Conservation (phyloP, 2,329 filamentous ascomycete species). For the Aphanocladium album region DNA sequence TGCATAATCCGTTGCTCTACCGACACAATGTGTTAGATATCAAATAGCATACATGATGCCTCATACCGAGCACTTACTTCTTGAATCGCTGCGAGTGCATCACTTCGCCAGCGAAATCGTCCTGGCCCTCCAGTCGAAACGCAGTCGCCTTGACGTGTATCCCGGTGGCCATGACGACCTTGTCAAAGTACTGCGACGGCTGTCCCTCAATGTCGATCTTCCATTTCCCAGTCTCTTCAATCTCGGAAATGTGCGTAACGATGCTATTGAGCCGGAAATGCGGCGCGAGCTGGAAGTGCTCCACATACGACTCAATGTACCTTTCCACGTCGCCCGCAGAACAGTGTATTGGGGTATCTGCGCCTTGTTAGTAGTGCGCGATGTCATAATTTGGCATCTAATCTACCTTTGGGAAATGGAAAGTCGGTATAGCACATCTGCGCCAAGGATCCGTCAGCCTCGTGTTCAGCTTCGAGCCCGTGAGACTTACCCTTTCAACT, state of each 20-base stretch:
- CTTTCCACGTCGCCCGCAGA: conserved; percentile 22
- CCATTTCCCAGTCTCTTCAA: conserved; percentile 22
- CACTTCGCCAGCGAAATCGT: conserved; percentile 33
- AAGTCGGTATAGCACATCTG: conserved; percentile 34
- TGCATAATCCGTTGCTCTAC: conserved; percentile 27
- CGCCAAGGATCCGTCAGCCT: not conserved
- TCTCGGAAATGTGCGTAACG: conserved; percentile 19
- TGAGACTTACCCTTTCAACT: conserved; percentile 23
- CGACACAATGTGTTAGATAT: not conserved
- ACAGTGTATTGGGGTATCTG: conserved; percentile 19
- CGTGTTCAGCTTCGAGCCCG: too few species aligned
- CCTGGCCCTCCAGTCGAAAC: conserved; percentile 30
- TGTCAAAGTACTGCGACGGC: conserved; percentile 29
- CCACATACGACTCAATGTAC: conserved; percentile 29
- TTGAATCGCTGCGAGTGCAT: conserved; percentile 36
- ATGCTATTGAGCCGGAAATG: conserved; percentile 23
- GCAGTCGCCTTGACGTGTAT: conserved; percentile 30
- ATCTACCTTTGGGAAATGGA: conserved; percentile 24
- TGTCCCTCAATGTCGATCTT: conserved; percentile 23
- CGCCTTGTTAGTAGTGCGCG: not conserved
- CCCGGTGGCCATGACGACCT: conserved; percentile 31
- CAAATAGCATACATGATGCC: not conserved
- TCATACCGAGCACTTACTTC: conserved; percentile 17
- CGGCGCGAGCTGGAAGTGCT: conserved; percentile 26
- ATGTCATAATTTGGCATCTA: conserved; percentile 6